Percentiles rank a stretch among this genome's conserved stretches.
These are phyloP conservation scores for Conoideocrella luteorostrata DNA, from an alignment of 2,329 filamentous ascomycete genomes.

Conservation along the genomic window DNA sequence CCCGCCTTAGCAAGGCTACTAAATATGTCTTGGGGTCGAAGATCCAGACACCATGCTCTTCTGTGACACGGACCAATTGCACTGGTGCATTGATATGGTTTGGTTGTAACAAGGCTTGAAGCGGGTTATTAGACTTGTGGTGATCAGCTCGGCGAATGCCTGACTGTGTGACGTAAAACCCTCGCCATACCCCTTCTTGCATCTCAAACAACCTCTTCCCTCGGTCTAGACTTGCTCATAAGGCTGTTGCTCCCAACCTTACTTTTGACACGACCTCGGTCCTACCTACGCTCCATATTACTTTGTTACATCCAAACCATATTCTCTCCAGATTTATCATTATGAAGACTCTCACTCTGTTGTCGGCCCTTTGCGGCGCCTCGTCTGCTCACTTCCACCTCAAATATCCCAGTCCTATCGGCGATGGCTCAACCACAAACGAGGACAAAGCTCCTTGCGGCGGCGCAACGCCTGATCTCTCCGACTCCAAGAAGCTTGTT, in stretches of 20 bases:
- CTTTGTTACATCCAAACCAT: no score
- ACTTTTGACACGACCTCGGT: no score
- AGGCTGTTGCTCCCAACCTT: constrained; percentile 4
- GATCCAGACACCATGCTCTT: no score
- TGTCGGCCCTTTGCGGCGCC: constrained; percentile 32
- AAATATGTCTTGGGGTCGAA: no score
- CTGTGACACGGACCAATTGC: no score
- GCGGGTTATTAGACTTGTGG: not conserved
- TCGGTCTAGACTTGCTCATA: not conserved
- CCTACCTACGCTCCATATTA: no score
- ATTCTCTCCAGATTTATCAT: no score
- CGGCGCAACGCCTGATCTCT: constrained; percentile 42
- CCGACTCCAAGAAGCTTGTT: constrained; percentile 34
- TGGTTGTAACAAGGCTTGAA: no score
- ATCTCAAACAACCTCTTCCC: not conserved
- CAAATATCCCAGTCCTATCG: constrained; percentile 40
- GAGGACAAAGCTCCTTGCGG: constrained; percentile 45
- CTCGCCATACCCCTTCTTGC: not conserved
- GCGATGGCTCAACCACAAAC: constrained; percentile 41
- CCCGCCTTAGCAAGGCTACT: no score
- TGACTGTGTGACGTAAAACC: not conserved
- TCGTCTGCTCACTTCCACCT: constrained; percentile 50
- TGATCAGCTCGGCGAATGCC: not conserved
- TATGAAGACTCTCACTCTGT: constrained; percentile 23
- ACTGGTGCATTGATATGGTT: no score